Evolutionary conservation across 345 rosid species (phyloP), one percentile per base, ranked within the genome.

Genomic region (Balakata baccata): DNA sequence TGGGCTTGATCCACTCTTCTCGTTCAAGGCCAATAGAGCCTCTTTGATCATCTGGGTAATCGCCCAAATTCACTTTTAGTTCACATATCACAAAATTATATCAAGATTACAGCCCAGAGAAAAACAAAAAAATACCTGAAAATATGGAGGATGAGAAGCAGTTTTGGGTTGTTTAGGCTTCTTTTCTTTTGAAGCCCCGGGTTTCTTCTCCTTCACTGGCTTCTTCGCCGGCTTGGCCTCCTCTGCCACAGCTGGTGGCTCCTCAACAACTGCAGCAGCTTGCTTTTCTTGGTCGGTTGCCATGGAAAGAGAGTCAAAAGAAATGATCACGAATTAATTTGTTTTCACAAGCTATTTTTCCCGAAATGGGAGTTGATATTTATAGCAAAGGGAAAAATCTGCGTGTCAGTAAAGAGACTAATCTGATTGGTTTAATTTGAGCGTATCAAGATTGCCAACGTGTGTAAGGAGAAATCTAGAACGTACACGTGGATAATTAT

Each of bases 1-100:
- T 1, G 94, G 94, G 69, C 98, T 93, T 0, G 96, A 91, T 25
- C 98, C 98, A 22, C 86, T 82, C 75, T 86, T 90, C 53, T 93
- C 96, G 64, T 85, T 82, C 78, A 89, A 66, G 14, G 79, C 86
- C 85, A 78, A 38, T 13, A 93, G 74, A 6, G 97, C 95, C 59
- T 93, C 97, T 78, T 83, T 83, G 46, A 91, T 87, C 96, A 93
- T 93, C 98, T 93, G 83, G 76, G 53, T 18, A 17, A 13, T 0
- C 59, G 2, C 63, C 47, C 61, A 3, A 49, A 50, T 69, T 25
- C 38, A 10, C 17, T 6, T 11, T 8, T 25, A 43, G 1, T 10
- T 12, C 23, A 41, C 16, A 43, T 10, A 22, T 6, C 7, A 56
- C 6, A 57, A 7, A 16, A 8, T 0, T 43, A 29, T 29, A 29